Base-by-base conservation (phyloP, 371 early-diverging fungal species). In the Phascolomyces articulosus region DNA sequence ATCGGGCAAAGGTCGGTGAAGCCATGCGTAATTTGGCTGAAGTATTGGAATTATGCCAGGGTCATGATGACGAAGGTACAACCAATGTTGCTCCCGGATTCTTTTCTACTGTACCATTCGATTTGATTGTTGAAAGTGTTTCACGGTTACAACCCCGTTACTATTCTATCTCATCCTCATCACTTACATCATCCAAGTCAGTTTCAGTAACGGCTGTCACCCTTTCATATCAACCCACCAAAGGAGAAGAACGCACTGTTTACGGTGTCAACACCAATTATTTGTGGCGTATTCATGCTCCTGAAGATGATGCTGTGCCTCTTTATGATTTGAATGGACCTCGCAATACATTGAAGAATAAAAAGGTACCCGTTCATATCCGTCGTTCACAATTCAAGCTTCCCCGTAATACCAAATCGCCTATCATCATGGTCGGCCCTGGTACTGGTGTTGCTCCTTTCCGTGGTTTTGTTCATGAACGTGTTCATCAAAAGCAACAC, bases 371-470 rank as follows among this genome's bases (percentile, higher is more conserved):
- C 28, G 78, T 96, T 47, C 95, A 92, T 71, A 92, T 96, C 58
- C 93, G 95, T 40, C 88, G 89, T 38, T 93, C 93, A 38, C 83
- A 87, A 63, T 98, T 98, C 86, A 86, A 90, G 58, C 85, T 97
- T 60, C 98, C 97, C 28, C 79, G 86, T 13, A 89, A 95, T 70
- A 77, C 86, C 24, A 65, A 81, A 15, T 75, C 88, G 6, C 97
- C 98, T 26, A 81, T 98, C 49, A 89, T 98, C 53, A 97, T 98
- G 98, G 80, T 98, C 31, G 98, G 99, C 1, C 98, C 99, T 18
- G 99, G 99, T 48, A 98, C 99, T 0, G 99, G 99, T 44, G 94
- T 98, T 23, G 99, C 99, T 6, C 99, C 99, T 26, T 97, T 98
- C 93, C 88, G 95, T 34, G 99, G 93, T 2, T 98, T 98, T 75